Percentiles rank a stretch among this genome's conserved stretches.
Conservation (phyloP, 768 basidiomycete genomes). For the Leccinum subtestaceum region DNA sequence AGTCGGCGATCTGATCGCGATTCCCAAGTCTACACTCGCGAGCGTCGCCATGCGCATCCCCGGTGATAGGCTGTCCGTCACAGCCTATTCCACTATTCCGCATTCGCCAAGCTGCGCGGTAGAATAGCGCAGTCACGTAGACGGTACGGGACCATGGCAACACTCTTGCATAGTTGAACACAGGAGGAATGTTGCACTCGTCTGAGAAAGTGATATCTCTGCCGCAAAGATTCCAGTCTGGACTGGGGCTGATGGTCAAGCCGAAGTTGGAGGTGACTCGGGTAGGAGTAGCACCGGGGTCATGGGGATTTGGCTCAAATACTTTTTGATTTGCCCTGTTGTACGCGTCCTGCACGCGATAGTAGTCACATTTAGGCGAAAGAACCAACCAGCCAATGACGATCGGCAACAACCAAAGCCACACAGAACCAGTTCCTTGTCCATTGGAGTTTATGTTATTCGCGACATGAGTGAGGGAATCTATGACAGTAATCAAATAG, state of each 20-base stretch:
- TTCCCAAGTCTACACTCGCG: no score
- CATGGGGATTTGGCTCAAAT: neutral
- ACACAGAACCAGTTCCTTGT: slow-evolving; percentile 36
- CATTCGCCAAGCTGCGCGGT: no score
- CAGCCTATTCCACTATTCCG: no score
- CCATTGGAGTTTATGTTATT: slow-evolving; percentile 33
- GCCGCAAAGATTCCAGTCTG: neutral
- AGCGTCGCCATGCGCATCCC: no score
- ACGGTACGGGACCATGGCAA: no score
- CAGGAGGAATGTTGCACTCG: no score
- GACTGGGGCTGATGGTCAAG: neutral
- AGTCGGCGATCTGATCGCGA: no score
- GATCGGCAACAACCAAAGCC: slow-evolving; percentile 35
- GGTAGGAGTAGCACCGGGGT: neutral
- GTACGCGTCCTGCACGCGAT: slow-evolving; percentile 21
- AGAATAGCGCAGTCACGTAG: no score
- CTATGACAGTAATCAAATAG: no score
- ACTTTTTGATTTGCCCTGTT: slow-evolving; percentile 2
- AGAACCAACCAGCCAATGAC: neutral
- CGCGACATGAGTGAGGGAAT: slow-evolving; percentile 11
- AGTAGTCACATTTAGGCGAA: neutral
- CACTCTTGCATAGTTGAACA: no score
- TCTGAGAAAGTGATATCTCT: no score
- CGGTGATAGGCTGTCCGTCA: no score
- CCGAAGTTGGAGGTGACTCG: neutral